phyloP scores from a whole-genome alignment of 768 basidiomycete species.

The Cystofilobasidium macerans region DNA sequence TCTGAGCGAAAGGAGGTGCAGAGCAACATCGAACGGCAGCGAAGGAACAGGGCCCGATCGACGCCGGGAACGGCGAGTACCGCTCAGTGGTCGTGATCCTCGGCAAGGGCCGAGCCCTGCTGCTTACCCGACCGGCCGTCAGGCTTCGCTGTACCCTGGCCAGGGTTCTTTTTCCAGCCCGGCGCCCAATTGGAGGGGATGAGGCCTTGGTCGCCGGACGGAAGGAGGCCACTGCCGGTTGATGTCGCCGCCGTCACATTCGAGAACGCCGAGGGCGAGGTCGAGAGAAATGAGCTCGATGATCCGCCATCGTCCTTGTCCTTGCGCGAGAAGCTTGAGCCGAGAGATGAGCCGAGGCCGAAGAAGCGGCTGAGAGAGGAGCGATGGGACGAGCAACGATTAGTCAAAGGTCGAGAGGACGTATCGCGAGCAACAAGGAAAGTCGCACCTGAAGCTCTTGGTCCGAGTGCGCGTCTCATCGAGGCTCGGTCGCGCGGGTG shows the following conservation, averaged over 20 bases:
- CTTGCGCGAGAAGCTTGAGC: slow-evolving; percentile 15
- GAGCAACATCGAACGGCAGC: too few relatives aligned
- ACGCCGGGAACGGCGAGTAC: too few relatives aligned
- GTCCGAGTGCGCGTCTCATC: neutral
- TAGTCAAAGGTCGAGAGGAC: neutral
- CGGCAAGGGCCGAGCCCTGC: too few relatives aligned
- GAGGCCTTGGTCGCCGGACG: neutral
- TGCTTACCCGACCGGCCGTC: too few relatives aligned
- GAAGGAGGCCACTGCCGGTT: neutral
- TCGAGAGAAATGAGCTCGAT: neutral
- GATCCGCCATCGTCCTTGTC: slow-evolving; percentile 8
- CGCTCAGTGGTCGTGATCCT: too few relatives aligned
- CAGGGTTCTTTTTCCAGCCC: neutral
- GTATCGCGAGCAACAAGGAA: neutral
- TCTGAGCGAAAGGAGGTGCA: too few relatives aligned
- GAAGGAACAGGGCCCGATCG: too few relatives aligned
- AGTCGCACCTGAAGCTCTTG: slow-evolving; percentile 21
- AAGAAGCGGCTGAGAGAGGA: slow-evolving; percentile 1
- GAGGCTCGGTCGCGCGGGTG: neutral
- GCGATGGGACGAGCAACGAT: neutral
- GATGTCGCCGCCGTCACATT: neutral
- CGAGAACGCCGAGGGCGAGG: neutral
- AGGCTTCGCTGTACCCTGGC: too few relatives aligned
- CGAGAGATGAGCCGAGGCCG: slow-evolving; percentile 9
- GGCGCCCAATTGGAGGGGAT: neutral